Base-by-base conservation (phyloP, 2,329 filamentous ascomycete species). In the Didymella glomerata region DNA sequence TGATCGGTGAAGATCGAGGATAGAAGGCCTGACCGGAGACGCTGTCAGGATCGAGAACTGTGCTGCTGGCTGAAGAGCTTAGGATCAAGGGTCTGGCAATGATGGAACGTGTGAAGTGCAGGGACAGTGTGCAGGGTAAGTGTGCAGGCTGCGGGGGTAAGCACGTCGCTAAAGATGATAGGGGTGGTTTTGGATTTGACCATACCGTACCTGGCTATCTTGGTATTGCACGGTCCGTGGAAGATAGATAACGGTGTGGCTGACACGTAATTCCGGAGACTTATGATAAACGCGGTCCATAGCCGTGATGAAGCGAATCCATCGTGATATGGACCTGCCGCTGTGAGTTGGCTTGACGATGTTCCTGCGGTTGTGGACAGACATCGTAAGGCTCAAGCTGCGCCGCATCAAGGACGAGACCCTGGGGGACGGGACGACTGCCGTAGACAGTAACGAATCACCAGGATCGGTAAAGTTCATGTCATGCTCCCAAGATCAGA, bases 221-320 rank as follows among this genome's bases (percentile, higher is more conserved):
- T 59, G 42, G 54, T 30, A 48, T 42, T 36, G 40, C 36, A 57
- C 54, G 58, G 53, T 34, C 51, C 57, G 49, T 54, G 34, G 14
- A 18, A 16, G 20, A 56, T 27, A 62, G 65, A 67, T 65, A 65
- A 65, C 63, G 61, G 62, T 22, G 45, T 60, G 53, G 60, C 55
- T 62, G 54, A 65, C 54, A 63, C 60, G 63, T 62, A 65, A 67
- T 61, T 60, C 49, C 47, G 38, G 42, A 53, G 48, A 64, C 49
- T 40, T 52, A 48, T 51, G 40, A 54, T 52, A 44, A 54, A 56
- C 36, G 30, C 16, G 41, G 40, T 25, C n/a, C 50, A 20, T 41
- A 30, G 40, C 40, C 41, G 56, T 22, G 46, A 34, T 52, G 40
- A 36, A 24, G 24, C n/a, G n/a, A 41, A 24, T 44, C 34, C 24